Evolutionary conservation across 495 filamentous ascomycete genomes (phyloP), one percentile per base, ranked within the genome.

Genomic region (Trichoderma parareesei): DNA sequence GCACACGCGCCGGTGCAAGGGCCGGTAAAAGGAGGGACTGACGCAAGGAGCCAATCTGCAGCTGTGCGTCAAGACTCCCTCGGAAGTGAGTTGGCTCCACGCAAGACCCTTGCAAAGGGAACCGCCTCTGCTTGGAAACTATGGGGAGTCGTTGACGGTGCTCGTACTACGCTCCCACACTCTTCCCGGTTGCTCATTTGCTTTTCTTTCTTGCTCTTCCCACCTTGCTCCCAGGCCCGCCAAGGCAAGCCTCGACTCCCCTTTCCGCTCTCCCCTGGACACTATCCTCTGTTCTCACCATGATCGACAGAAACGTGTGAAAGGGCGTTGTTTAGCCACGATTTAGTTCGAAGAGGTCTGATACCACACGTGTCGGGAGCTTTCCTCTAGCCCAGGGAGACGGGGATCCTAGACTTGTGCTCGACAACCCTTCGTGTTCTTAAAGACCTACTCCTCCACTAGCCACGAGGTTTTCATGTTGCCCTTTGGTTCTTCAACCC

Each of bases 391-490:
- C 53, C 20, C 33, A 57, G 53, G 14, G 27, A 57, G 9, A 57
- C 53, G 37, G 8, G n/a, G 20, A 57, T 16, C 44, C 13, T 48
- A 16, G 13, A 16, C 11, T 14, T 48, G 16, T 18, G n/a, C 13
- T 14, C 44, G 13, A 16, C 44, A 48, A 9, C 9, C n/a, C 49
- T 10, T 57, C 9, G 33, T 18, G 20, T 35, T 57, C 33, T 57
- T 57, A 35, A 57, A 9, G 49, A 37, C 49, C 18, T 49, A 49
- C 49, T 57, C 49, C 33, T 57, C 49, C 49, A 37, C 33, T 27
- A 9, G 5, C 49, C 49, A 37, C 20, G 49, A 57, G 49, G 49
- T 57, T 57, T 37, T 57, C 49, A 57, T 57, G 49, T 57, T 35
- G 49, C 49, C 33, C 33, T 35, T 57, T 7, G 18, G 35, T 57